Evolutionary conservation across 2,329 filamentous ascomycete species (phyloP).

Genomic region (Helotiales sp.): DNA sequence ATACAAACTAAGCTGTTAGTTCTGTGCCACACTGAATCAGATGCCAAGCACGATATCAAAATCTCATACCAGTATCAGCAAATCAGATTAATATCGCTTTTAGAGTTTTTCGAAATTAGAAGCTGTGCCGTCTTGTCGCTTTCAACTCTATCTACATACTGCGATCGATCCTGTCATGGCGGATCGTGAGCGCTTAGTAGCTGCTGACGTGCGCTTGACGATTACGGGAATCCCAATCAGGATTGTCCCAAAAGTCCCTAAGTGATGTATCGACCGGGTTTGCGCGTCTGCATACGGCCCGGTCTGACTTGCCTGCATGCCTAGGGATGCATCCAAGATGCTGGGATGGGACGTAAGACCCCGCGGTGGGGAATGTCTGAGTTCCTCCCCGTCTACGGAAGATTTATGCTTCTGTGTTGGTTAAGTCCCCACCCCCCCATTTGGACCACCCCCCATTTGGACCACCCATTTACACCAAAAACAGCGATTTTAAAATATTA

Average conservation of each 20-base stretch:
- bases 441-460: too few relatives aligned
- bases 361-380: too few relatives aligned
- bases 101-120: background rate
- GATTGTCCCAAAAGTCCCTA: background rate
- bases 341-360: background rate
- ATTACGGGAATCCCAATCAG: background rate
- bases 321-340: background rate
- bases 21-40: background rate
- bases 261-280: background rate
- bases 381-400: too few relatives aligned
- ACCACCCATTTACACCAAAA: too few relatives aligned
- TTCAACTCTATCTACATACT: background rate
- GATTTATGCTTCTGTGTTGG: background rate
- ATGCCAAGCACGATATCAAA: background rate
- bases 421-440: too few relatives aligned
- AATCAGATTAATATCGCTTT: background rate
- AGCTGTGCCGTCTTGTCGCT: background rate
- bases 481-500: too few relatives aligned
- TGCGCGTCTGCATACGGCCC: background rate
- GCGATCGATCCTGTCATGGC: background rate
- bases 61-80: background rate
- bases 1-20: background rate
- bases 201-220: constrained; percentile 4
- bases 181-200: background rate
- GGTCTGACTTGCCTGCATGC: constrained; percentile 1